phyloP scores from a whole-genome alignment of 495 filamentous ascomycete genomes.

The Cetradonia linearis region DNA sequence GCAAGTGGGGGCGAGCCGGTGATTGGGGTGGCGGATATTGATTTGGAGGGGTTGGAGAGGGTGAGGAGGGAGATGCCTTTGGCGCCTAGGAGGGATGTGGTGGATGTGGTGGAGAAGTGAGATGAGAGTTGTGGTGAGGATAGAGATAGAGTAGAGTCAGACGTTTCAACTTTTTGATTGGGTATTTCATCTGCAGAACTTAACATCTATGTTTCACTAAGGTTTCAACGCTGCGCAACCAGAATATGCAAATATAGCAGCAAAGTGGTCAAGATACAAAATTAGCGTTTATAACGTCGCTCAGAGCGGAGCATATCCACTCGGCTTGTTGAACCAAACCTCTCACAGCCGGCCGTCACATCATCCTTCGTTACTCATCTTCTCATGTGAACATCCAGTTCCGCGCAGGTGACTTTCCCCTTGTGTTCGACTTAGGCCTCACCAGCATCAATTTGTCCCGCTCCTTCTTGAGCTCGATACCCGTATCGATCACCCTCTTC shows the following conservation, averaged over 20 bases:
- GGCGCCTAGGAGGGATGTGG: slow-evolving; percentile 12
- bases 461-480: slow-evolving; percentile 38
- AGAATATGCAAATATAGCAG: background rate
- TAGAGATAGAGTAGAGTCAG: background rate
- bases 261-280: background rate
- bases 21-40: slow-evolving; percentile 42
- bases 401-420: slow-evolving; percentile 18
- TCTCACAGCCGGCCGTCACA: slow-evolving; percentile 16
- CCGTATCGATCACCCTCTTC: slow-evolving; percentile 36
- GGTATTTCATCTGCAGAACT: no score
- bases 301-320: background rate
- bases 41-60: slow-evolving; percentile 40
- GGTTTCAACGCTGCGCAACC: background rate
- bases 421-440: slow-evolving; percentile 43
- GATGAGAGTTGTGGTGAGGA: slow-evolving; percentile 40
- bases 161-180: background rate
- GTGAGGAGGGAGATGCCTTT: slow-evolving; percentile 55
- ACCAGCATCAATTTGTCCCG: slow-evolving; percentile 50
- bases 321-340: background rate
- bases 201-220: background rate
- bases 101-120: slow-evolving; percentile 33
- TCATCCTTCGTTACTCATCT: background rate
- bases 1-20: slow-evolving; percentile 36
- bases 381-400: slow-evolving; percentile 22
- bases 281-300: no score